Evolutionary conservation across 305 asterid species (phyloP), one percentile per base, ranked within the genome.

Genomic region (Lippia alba): DNA sequence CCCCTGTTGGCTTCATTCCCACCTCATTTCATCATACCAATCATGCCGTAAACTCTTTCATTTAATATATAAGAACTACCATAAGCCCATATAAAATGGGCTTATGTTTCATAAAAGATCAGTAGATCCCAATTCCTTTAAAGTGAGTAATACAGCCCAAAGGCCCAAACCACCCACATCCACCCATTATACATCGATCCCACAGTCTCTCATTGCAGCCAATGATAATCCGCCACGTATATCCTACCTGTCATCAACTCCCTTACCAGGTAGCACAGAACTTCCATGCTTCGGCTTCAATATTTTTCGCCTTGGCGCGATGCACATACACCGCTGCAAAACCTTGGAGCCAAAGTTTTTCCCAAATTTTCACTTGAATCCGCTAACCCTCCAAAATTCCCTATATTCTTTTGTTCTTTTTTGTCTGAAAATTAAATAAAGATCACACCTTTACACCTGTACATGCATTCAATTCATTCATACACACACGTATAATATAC

Each of bases 271-370:
- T 56, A 30, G 34, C 67, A 74, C 73, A 58, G 32, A 66, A 64
- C 32, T 59, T 63, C 11, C 14, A 15, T 76, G 45, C 85, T 24
- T 3, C 30, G 72, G 75, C 87, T 78, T 67, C 73, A 58, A 78
- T 36, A 68, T 66, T 14, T 81, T 77, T 64, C 62, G 45, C 61
- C 65, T 76, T 80, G 84, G 83, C 88, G 92, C 88, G 85, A 73
- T 71, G 69, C 67, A 66, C 45, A 3, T 10, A 10, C 8, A 5
- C 18, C 8, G 67, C 88, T 58, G 80, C 89, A 76, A 74, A 82
- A 75, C 76, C 84, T 81, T 78, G 92, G 92, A 81, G 87, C 90
- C 92, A 83, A 85, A 87, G 72, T 73, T 69, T 71, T 20, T 71
- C 71, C 73, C 50, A 67, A 75, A 75, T 6, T 44, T 44, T 44